Evolutionary conservation across 139 green algal species (phyloP).

Genomic region (Marvania coccoides): DNA sequence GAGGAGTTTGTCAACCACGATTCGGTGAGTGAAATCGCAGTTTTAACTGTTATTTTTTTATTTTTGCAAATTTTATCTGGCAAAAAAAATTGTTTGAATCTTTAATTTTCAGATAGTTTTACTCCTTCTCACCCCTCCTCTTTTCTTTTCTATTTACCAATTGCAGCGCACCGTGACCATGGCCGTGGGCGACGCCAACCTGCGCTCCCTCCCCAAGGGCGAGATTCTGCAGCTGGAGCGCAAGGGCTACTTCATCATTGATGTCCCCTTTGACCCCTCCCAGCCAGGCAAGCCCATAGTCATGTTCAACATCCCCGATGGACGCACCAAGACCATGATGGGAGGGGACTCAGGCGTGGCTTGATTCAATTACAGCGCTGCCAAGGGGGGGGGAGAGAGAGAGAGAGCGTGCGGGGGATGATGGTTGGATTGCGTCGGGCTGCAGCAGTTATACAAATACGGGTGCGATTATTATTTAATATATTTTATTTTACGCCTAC

Average conservation of each 20-base stretch:
- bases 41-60: too few species aligned
- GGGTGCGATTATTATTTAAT: too few species aligned
- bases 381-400: too few species aligned
- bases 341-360: too few species aligned
- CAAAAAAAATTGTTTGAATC: too few species aligned
- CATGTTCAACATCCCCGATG: slow-evolving; percentile 93
- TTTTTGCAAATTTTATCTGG: too few species aligned
- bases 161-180: slow-evolving; percentile 24
- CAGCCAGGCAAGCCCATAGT: slow-evolving; percentile 56
- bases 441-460: too few species aligned
- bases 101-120: too few species aligned
- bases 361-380: too few species aligned
- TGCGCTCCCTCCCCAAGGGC: slow-evolving; percentile 83
- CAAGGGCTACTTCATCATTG: slow-evolving; percentile 96
- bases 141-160: background rate
- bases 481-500: too few species aligned
- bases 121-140: background rate
- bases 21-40: slow-evolving; percentile 17
- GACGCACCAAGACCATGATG: slow-evolving; percentile 42
- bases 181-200: slow-evolving; percentile 89
- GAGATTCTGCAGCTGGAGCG: slow-evolving; percentile 94
- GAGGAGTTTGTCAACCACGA: slow-evolving; percentile 58
- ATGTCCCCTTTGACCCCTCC: slow-evolving; percentile 48
- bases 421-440: too few species aligned
- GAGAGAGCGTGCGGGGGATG: too few species aligned